Evolutionary conservation across 2,329 filamentous ascomycete genomes (phyloP), one percentile per base, ranked within the genome.

Genomic region (Lachnellula cervina): DNA sequence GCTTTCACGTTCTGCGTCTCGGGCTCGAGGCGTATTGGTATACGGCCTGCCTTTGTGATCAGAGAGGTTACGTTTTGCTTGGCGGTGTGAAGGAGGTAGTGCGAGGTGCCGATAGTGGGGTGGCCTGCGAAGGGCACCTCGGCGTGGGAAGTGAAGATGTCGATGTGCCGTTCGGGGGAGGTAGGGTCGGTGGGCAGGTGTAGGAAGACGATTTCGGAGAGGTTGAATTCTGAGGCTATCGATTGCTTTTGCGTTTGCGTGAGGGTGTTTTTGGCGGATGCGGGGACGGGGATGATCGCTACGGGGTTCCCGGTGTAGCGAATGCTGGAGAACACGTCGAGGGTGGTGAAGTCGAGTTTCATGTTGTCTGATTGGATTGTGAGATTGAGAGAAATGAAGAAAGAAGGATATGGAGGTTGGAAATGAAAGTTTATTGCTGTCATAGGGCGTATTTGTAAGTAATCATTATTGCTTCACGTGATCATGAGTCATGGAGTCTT

Each of bases 111-210:
- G 57, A 86, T 76, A 48, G 81, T 80, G 1, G 83, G 82, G 69
- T 86, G 82, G 2, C 83, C 82, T 3, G 82, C 82, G 60, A 86
- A 86, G 19, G 81, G 78, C 17, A 86, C 70, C 68, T 86, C 83
- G 35, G 71, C 65, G 8, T 70, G 65, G 43, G 72, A 67, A 35
- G 80, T 80, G 72, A 85, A 86, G 62, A 87, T 86, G 68, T 84
- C 80, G 61, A 85, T 75, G 52, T 70, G 70, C 44, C 78, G 70
- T 16, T 71, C 64, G 57, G 71, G 65, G 49, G 68, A 66, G 16
- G 62, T 55, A 21, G 66, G 59, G 49, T 72, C 70, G 28, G 60
- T 52, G 8, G 65, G 57, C 5, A 69, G 63, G 70, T 86, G 80
- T 21, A 86, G 69, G 64, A 86, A 86, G 47, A 84, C 80, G 0